phyloP scores from a whole-genome alignment of 1,139 yeast species.

The Eremothecium cymbalariae region DNA sequence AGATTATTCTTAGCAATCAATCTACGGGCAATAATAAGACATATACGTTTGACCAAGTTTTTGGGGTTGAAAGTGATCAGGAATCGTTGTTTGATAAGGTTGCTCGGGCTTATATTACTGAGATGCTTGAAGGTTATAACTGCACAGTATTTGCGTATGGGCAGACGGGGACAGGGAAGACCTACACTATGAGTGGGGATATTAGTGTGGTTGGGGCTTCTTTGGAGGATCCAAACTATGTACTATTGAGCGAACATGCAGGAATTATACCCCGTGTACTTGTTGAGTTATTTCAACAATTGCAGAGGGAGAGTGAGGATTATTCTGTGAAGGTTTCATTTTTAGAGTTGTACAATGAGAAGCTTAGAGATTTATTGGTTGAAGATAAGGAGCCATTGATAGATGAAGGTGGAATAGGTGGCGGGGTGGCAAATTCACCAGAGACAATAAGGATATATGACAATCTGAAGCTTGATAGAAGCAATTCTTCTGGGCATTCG shows the following conservation, averaged over 20 bases:
- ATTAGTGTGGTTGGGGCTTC: constrained; percentile 24
- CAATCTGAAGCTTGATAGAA: constrained; percentile 26
- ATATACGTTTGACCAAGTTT: constrained; percentile 59
- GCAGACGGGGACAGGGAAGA: constrained; percentile 85
- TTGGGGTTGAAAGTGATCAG: constrained; percentile 70
- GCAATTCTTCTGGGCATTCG: constrained; percentile 14
- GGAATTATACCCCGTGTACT: constrained; percentile 68
- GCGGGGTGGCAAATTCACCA: constrained; percentile 19
- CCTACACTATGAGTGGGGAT: constrained; percentile 82
- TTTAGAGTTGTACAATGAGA: constrained; percentile 69
- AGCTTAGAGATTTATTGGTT: constrained; percentile 50
- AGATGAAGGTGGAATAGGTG: constrained; percentile 11
- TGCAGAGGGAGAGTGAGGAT: constrained; percentile 39
- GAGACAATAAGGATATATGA: constrained; percentile 40
- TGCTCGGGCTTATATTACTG: constrained; percentile 51
- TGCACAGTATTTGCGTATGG: constrained; percentile 84
- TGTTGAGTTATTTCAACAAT: constrained; percentile 40
- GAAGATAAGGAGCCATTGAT: constrained; percentile 17
- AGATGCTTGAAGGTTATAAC: constrained; percentile 55
- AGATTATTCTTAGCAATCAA: constrained; percentile 31
- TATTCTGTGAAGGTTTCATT: constrained; percentile 60
- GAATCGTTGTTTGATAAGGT: constrained; percentile 48
- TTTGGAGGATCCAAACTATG: constrained; percentile 15
- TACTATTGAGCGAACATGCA: constrained; percentile 36
- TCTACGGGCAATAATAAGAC: constrained; percentile 36